Evolutionary conservation across 257 asterid genomes (phyloP).

Genomic region (Plectranthus barbatus): DNA sequence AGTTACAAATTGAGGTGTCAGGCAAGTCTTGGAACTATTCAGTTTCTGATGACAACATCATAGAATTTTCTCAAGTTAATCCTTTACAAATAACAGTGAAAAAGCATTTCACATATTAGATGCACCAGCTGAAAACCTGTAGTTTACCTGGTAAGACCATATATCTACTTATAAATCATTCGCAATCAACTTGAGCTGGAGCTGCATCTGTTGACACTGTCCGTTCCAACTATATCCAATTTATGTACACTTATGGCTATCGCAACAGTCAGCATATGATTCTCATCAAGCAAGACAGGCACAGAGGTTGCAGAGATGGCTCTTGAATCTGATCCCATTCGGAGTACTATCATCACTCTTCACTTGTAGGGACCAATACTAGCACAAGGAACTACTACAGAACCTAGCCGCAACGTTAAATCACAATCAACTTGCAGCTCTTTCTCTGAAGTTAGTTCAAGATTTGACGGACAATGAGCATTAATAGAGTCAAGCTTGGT

Average conservation of each 20-base stretch:
- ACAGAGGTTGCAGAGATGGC: constrained; percentile 13
- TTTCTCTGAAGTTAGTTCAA: constrained; percentile 11
- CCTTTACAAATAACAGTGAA: no score
- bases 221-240: no score
- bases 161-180: constrained; percentile 7
- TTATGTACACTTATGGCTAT: no score
- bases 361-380: constrained; percentile 21
- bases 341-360: constrained; percentile 13
- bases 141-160: constrained; percentile 15
- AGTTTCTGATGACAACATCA: not conserved
- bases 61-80: no score
- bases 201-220: constrained; percentile 17
- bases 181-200: constrained; percentile 5
- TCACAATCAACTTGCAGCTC: constrained; percentile 48
- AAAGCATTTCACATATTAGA: constrained; percentile 11
- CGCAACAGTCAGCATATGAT: no score
- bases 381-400: constrained; percentile 29
- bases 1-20: not conserved
- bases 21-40: constrained; percentile 10
- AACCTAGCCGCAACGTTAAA: constrained; percentile 70
- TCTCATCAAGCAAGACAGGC: constrained; percentile 3
- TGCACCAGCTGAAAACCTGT: constrained; percentile 5
- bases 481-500: constrained; percentile 16
- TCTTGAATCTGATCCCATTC: constrained; percentile 21
- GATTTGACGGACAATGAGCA: constrained; percentile 16